Conservation (phyloP, 1,284 basidiomycete genomes). For the Erythrobasidium hasegawianum region DNA sequence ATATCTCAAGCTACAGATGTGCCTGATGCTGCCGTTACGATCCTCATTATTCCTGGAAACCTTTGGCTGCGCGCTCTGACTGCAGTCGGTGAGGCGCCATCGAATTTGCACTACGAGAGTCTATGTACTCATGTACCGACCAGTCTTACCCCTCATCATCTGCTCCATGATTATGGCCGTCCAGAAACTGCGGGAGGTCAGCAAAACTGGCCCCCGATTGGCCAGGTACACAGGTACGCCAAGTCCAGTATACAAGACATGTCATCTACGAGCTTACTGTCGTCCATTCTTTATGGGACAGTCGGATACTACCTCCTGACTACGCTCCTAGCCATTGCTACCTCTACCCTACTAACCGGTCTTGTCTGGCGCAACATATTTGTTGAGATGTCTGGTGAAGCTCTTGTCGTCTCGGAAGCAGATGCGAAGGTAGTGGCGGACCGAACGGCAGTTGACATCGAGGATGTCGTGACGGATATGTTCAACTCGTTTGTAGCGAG, state of each 20-base stretch:
- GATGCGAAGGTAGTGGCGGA: not conserved
- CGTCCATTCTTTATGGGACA: not conserved
- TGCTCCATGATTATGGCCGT: not conserved
- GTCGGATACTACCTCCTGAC: not conserved
- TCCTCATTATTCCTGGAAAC: not conserved
- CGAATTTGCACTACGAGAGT: not conserved
- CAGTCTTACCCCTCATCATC: no score
- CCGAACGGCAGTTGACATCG: not conserved
- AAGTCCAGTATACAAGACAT: no score
- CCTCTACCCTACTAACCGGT: not conserved
- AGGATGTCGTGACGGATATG: not conserved
- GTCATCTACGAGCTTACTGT: no score
- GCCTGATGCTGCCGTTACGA: not conserved
- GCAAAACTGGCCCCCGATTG: not conserved
- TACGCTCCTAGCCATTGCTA: not conserved
- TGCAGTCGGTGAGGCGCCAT: not conserved
- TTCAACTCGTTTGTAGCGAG: conserved; percentile 3
- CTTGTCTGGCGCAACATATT: not conserved
- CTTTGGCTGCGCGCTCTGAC: not conserved
- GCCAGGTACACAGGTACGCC: not conserved
- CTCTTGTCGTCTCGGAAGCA: not conserved
- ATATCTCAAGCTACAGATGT: not conserved
- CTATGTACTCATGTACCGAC: not conserved
- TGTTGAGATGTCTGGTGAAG: not conserved
- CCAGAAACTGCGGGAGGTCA: not conserved